Percentiles rank a stretch among this genome's conserved stretches.
These are phyloP conservation scores for Pseudozyma thailandica DNA, from an alignment of 1,284 basidiomycete species.

Conservation along the genomic window DNA sequence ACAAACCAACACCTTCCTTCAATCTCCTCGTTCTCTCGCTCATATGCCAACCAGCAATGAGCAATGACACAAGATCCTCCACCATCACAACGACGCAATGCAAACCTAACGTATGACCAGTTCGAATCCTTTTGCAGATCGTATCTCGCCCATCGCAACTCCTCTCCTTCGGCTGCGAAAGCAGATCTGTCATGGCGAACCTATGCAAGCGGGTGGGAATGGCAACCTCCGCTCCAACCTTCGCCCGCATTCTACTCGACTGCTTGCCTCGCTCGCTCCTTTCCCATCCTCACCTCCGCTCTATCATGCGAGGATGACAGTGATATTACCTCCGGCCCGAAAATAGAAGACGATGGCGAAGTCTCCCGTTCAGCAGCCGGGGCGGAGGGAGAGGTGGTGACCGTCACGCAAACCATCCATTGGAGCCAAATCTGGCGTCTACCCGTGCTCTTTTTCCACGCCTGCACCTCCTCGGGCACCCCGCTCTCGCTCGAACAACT, in stretches of 20 bases:
- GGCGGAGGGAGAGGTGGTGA: neutral
- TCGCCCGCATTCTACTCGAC: constrained; percentile 3
- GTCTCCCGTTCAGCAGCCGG: neutral
- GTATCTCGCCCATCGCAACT: constrained; percentile 14
- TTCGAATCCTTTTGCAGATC: constrained; percentile 1
- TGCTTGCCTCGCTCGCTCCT: constrained; percentile 15
- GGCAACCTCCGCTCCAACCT: neutral
- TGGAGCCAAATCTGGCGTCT: constrained; percentile 23
- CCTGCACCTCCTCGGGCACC: constrained; percentile 1
- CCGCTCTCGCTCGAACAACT: constrained; percentile 9
- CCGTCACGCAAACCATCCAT: constrained; percentile 18
- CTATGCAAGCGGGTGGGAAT: constrained; percentile 20
- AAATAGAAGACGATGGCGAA: neutral
- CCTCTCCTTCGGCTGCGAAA: neutral
- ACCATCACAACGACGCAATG: neutral
- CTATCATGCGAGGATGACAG: neutral
- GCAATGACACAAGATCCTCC: too few species aligned
- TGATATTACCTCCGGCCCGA: too few species aligned
- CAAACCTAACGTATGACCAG: constrained; percentile 4
- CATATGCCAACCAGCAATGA: neutral
- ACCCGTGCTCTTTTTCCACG: constrained; percentile 33
- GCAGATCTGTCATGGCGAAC: constrained; percentile 18
- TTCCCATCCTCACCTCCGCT: neutral
- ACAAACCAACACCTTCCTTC: neutral
- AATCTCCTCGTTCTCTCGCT: neutral